Percentiles rank a stretch among this genome's conserved stretches.
phyloP scores from a whole-genome alignment of 2,329 filamentous ascomycete species.

The Diaporthe sp. region DNA sequence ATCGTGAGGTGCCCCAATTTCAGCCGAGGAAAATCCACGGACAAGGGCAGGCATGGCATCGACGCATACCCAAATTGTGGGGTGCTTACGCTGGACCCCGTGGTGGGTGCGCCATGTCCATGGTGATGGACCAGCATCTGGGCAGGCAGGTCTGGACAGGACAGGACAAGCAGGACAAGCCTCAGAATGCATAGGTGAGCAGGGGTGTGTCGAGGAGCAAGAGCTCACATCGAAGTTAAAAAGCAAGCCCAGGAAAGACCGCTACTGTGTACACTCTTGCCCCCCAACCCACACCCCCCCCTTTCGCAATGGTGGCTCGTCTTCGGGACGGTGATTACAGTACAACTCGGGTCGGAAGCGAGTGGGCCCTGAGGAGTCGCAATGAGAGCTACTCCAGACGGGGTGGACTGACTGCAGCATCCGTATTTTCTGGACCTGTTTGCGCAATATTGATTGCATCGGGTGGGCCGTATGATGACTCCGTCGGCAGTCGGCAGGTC shows the following conservation, averaged over 20 bases:
- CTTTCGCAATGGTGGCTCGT: not conserved
- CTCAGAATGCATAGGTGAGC: constrained; percentile 2
- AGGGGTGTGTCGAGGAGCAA: constrained; percentile 15
- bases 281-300: not conserved
- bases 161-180: not conserved
- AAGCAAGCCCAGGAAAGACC: not conserved
- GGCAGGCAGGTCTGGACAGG: not conserved
- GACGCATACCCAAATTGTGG: constrained; percentile 30
- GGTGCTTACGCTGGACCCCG: constrained; percentile 5
- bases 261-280: not conserved
- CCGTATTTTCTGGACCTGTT: not conserved
- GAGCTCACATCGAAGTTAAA: constrained; percentile 12
- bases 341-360: constrained; percentile 23
- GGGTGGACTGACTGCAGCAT: constrained; percentile 8
- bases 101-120: not conserved
- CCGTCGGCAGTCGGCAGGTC: constrained; percentile 19
- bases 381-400: constrained; percentile 21
- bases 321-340: constrained; percentile 16
- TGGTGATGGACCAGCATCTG: constrained; percentile 1
- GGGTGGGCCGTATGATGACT: not conserved
- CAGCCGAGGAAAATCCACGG: constrained; percentile 24
- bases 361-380: constrained; percentile 7
- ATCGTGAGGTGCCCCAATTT: constrained; percentile 30
- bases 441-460: not conserved
- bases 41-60: constrained; percentile 28